phyloP scores from a whole-genome alignment of 148 eudicot genomes.

The Diospyros kaki region DNA sequence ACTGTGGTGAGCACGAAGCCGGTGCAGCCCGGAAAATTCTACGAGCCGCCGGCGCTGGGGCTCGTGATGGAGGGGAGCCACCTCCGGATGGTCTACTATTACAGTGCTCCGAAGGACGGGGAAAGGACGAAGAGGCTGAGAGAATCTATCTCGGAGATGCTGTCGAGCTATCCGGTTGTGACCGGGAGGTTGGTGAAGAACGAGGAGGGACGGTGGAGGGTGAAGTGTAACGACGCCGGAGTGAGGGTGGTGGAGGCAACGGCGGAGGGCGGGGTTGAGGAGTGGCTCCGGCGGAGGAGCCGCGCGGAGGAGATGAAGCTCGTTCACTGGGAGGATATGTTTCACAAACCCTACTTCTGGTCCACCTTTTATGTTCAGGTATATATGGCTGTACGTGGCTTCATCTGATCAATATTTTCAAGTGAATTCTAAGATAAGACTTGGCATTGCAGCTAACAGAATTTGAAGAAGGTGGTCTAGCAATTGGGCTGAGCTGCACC shows the following conservation, averaged over 20 bases:
- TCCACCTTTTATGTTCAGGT: slow-evolving; percentile 57
- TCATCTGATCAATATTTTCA: background rate
- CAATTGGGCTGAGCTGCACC: slow-evolving; percentile 61
- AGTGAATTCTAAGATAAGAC: background rate
- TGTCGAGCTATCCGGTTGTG: slow-evolving; percentile 30
- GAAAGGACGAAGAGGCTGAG: slow-evolving; percentile 28
- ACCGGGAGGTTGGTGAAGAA: slow-evolving; percentile 46
- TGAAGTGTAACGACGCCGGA: slow-evolving; percentile 75
- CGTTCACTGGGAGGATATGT: slow-evolving; percentile 64
- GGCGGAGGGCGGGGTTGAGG: slow-evolving; percentile 56
- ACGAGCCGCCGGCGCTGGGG: slow-evolving; percentile 45
- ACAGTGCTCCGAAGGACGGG: slow-evolving; percentile 18
- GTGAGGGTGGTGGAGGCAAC: slow-evolving; percentile 52
- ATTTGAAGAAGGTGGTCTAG: slow-evolving; percentile 73
- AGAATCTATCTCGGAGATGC: slow-evolving; percentile 36
- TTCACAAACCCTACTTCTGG: slow-evolving; percentile 52
- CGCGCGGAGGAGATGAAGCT: slow-evolving; percentile 54
- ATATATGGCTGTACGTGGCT: slow-evolving; percentile 17
- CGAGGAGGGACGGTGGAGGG: slow-evolving; percentile 45
- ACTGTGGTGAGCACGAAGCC: slow-evolving; percentile 46
- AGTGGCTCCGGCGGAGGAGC: slow-evolving; percentile 47
- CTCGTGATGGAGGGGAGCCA: slow-evolving; percentile 51
- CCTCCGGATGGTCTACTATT: slow-evolving; percentile 44
- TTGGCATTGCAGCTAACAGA: slow-evolving; percentile 40
- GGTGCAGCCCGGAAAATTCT: slow-evolving; percentile 32